phyloP scores from a whole-genome alignment of 495 filamentous ascomycete species.

The Oleoguttula mirabilis region DNA sequence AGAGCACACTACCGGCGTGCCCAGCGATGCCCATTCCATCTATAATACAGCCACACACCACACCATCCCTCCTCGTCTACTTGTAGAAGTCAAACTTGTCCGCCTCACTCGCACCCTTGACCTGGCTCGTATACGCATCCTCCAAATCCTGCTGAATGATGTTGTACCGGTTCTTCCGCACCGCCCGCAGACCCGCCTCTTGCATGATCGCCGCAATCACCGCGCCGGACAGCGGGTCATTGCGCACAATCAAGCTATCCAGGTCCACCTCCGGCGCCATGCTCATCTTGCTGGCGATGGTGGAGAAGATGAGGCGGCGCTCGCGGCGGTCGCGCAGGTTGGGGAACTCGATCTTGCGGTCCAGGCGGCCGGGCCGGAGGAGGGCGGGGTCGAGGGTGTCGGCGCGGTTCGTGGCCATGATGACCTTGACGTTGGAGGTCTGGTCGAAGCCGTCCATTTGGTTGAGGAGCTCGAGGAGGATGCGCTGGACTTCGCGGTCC shows the following conservation, averaged over 20 bases:
- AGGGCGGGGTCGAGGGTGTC: slow-evolving; percentile 95
- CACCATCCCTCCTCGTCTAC: too few species aligned
- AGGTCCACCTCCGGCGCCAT: slow-evolving; percentile 91
- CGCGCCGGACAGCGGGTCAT: slow-evolving; percentile 87
- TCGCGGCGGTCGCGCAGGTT: slow-evolving; percentile 81
- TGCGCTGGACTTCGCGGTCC: slow-evolving; percentile 98
- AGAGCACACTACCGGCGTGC: too few species aligned
- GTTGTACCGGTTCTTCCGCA: slow-evolving; percentile 96
- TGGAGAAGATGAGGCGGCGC: slow-evolving; percentile 88
- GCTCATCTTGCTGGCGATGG: slow-evolving; percentile 93
- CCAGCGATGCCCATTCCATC: too few species aligned
- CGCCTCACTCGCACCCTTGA: slow-evolving; percentile 74
- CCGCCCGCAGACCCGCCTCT: slow-evolving; percentile 87
- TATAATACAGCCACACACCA: too few species aligned
- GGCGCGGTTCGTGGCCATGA: slow-evolving; percentile 97
- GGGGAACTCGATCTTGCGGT: slow-evolving; percentile 98
- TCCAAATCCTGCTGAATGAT: slow-evolving; percentile 95
- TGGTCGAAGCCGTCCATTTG: slow-evolving; percentile 98
- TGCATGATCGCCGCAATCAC: slow-evolving; percentile 99
- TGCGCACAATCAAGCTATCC: slow-evolving; percentile 87
- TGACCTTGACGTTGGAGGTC: slow-evolving; percentile 99
- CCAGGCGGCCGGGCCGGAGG: slow-evolving; percentile 87
- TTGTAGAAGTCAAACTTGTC: slow-evolving; percentile 64
- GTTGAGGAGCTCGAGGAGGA: slow-evolving; percentile 97
- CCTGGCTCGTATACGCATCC: slow-evolving; percentile 89